Evolutionary conservation across 768 basidiomycete species (phyloP), one percentile per base, ranked within the genome.

Genomic region (Trametes villosa): DNA sequence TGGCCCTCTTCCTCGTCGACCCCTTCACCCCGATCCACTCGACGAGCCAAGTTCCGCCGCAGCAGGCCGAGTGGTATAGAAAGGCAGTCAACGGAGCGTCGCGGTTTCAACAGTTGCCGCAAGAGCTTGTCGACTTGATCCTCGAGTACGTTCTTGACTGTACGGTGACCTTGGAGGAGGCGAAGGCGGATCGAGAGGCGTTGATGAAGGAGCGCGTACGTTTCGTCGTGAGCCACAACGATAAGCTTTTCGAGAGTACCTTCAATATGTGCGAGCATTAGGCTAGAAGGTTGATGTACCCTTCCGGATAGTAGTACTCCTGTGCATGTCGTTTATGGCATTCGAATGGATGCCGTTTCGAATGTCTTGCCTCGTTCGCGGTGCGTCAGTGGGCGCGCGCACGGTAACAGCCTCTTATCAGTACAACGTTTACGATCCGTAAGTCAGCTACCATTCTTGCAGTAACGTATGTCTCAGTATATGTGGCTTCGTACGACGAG

Each of bases 1-100:
- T 78, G 29, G 71, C 71, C 1, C 62, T 78, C 44, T 75, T 76
- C 66, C 73, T 78, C 53, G 71, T 77, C 52, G 75, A 79, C 48
- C 78, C 78, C 1, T 57, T 65, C 9, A 53, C 66, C 9, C 42
- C 62, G 0, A 67, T 77, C 17, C 65, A 69, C 13, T 74, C 73
- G 0, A 74, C 78, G 0, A 68, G 71, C 2, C 55, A 58, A 13
- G 66, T 77, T 22, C 66, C 71, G 3, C 71, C 71, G 1, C 77
- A 77, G 64, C 75, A 75, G 48, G 41, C 17, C 0, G 67, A 71
- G 3, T 74, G 72, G 73, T 65, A 53, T 9, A 45, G 24, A 9
- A 30, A 48, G n/a, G 55, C 63, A 12, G 44, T 57, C 4, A 22
- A 4, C 13, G 38, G 47, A 3, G 47, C 17, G 2, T 26, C n/a